A percentile compares a stretch with the other conserved stretches of the same genome.
phyloP scores from a whole-genome alignment of 2,329 filamentous ascomycete species.

The Ceratocystiopsis sp. region DNA sequence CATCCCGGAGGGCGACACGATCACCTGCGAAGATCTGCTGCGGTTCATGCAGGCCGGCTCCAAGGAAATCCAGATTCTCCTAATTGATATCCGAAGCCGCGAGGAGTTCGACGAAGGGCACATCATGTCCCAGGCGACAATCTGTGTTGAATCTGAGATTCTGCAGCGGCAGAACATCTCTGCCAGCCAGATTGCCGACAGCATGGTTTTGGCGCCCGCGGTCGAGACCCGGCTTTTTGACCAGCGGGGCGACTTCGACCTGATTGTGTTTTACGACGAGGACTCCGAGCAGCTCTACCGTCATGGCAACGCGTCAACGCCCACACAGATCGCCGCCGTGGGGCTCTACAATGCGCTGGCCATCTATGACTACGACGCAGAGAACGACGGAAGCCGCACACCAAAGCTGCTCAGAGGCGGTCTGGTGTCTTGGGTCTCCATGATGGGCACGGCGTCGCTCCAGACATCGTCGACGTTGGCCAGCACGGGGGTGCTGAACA shows the following conservation, averaged over 20 bases:
- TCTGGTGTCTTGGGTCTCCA: constrained; percentile 67
- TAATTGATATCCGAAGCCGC: constrained; percentile 74
- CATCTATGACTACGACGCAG: constrained; percentile 51
- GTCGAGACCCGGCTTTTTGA: constrained; percentile 62
- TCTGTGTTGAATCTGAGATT: constrained; percentile 75
- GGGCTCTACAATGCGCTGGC: constrained; percentile 64
- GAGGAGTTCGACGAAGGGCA: constrained; percentile 77
- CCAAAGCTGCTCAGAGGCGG: constrained; percentile 73
- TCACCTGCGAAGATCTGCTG: constrained; percentile 54
- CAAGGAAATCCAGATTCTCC: constrained; percentile 44
- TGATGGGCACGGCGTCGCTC: constrained; percentile 55
- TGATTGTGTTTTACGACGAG: constrained; percentile 85
- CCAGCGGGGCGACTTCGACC: constrained; percentile 56
- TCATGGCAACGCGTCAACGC: constrained; percentile 8
- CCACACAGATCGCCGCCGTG: constrained; percentile 37
- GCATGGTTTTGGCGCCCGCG: constrained; percentile 53
- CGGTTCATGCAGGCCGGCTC: constrained; percentile 44
- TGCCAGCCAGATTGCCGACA: constrained; percentile 44
- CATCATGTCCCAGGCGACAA: constrained; percentile 64
- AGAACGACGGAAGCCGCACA: constrained; percentile 21
- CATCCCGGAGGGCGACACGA: constrained; percentile 36
- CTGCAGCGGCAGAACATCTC: constrained; percentile 51
- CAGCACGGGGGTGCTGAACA: neutral
- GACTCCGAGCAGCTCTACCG: constrained; percentile 35
- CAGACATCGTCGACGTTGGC: constrained; percentile 20